phyloP scores from a whole-genome alignment of 306 rosid species.

The Cicer judaicum region DNA sequence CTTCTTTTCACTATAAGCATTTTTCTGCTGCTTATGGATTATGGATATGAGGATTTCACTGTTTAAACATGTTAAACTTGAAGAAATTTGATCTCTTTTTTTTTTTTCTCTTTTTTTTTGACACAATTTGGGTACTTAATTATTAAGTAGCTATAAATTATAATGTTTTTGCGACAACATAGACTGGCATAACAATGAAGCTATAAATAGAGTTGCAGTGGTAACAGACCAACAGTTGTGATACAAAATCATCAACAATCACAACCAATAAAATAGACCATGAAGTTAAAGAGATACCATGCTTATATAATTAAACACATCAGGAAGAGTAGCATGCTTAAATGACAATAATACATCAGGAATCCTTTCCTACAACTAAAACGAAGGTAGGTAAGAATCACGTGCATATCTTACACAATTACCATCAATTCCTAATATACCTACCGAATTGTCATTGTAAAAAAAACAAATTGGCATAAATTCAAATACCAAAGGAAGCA shows the following conservation, averaged over 20 bases:
- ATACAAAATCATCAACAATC: slow-evolving; percentile 30
- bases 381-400: slow-evolving; percentile 8
- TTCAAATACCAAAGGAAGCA: slow-evolving; percentile 36
- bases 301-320: slow-evolving; percentile 5
- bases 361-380: slow-evolving; percentile 24
- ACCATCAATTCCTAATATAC: slow-evolving; percentile 31
- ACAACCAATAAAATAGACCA: slow-evolving; percentile 7
- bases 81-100: too few relatives aligned
- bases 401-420: slow-evolving; percentile 9
- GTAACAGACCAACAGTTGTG: slow-evolving; percentile 4
- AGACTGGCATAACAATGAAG: slow-evolving; percentile 6
- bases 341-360: slow-evolving; percentile 31
- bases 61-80: too few relatives aligned
- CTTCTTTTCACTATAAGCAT: too few relatives aligned
- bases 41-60: too few relatives aligned
- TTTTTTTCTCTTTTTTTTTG: too few relatives aligned
- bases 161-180: background rate
- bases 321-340: slow-evolving; percentile 18
- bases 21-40: too few relatives aligned
- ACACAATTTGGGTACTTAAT: slow-evolving; percentile 12
- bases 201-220: slow-evolving; percentile 28
- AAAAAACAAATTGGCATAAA: slow-evolving; percentile 26
- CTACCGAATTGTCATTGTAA: slow-evolving; percentile 20
- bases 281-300: background rate
- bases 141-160: background rate